Evolutionary conservation across 108 stramenopile genomes (phyloP), one percentile per base, ranked within the genome.

Genomic region (Cyclostephanos tholiformis): DNA sequence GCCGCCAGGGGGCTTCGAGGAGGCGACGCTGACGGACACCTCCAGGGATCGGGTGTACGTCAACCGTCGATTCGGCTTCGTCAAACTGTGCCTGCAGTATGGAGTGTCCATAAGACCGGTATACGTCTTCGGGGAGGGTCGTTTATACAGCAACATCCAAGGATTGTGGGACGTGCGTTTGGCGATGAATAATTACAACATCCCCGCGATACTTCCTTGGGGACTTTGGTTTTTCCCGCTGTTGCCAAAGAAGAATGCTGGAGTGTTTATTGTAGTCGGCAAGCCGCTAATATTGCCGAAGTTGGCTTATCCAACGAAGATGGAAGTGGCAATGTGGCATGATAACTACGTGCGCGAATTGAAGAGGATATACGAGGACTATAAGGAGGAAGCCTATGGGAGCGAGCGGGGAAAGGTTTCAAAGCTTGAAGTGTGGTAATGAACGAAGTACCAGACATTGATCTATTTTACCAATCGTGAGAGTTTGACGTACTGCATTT

Each of bases 1-100:
- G 49, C 82, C 78, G 29, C 88, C 91, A 8, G 91, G 91, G 17
- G 91, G 91, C 5, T 87, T 92, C 50, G 87, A 92, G 64, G 91
- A 92, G 64, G 91, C 88, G 3, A 87, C 91, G 13, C 53, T 92
- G 20, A 76, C 87, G 16, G 72, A 36, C 46, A 55, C 60, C 2
- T 29, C 48, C 20, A 39, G 60, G 16, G 88, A 89, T 65, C 82
- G 91, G 27, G 86, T 89, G 20, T 92, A 73, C 46, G 75, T 92
- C 36, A 80, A 86, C 38, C 74, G 70, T 48, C 67, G 91, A 12
- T 71, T 70, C 52, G 91, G 91, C 7, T 92, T 92, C 74, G 69
- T 92, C 46, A 71, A 77, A 29, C 69, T 88, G 50, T 82, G 78
- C 29, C 75, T 92, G 46, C 76, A 90, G 65, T 61, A 86, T 49